These are phyloP conservation scores for Alloteropsis semialata DNA, from an alignment of 176 grass and related monocot genomes.

Conservation along the genomic window DNA sequence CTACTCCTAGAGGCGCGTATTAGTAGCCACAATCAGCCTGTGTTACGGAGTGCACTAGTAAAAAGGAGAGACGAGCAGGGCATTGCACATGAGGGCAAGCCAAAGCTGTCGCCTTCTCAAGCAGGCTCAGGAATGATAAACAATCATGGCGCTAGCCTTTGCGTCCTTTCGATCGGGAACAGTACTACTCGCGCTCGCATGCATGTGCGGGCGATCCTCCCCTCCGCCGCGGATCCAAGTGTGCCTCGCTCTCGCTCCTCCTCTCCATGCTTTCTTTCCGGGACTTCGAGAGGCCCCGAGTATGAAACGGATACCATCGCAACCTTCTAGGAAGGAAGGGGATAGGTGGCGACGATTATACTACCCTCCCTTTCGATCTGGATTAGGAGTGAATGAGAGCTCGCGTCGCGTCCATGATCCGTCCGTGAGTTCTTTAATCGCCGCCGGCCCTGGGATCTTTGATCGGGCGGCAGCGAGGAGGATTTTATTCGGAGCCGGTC, in stretches of 20 bases:
- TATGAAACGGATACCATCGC: constrained; percentile 20
- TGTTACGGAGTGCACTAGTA: not conserved
- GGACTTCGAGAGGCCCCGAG: not conserved
- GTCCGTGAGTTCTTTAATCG: not conserved
- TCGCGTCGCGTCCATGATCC: not conserved
- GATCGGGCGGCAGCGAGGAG: not conserved
- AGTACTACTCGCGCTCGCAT: not conserved
- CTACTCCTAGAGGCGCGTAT: not conserved
- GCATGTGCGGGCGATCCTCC: too few relatives aligned
- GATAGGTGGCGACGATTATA: not conserved
- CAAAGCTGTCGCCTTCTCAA: constrained; percentile 37
- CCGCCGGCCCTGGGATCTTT: not conserved
- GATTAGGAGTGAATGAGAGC: not conserved
- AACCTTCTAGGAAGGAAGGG: not conserved
- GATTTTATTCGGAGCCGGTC: not conserved
- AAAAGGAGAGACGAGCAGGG: not conserved
- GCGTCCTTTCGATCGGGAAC: constrained; percentile 32
- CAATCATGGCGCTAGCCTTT: constrained; percentile 28
- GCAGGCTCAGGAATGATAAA: constrained; percentile 32
- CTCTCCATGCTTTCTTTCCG: not conserved
- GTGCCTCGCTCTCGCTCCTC: too few relatives aligned
- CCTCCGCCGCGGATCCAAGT: too few relatives aligned
- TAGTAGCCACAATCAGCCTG: too few relatives aligned
- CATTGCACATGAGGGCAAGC: constrained; percentile 39
- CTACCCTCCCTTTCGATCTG: too few relatives aligned